Conservation (phyloP, 495 filamentous ascomycete genomes). For the Beverwykella pulmonaria region DNA sequence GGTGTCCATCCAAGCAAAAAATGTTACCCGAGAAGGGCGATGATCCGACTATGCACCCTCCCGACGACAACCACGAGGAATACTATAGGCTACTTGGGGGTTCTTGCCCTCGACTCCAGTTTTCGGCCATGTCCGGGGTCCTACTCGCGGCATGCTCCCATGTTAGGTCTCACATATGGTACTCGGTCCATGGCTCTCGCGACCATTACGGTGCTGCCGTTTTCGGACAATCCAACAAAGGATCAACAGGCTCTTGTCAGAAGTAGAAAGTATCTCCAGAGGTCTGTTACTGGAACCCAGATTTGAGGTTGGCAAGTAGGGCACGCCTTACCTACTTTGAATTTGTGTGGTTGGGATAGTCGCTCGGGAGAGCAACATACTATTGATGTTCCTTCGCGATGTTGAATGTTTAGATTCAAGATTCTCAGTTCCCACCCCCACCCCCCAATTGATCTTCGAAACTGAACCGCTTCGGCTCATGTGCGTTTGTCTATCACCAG, state of each 20-base stretch:
- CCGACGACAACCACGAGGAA: not conserved
- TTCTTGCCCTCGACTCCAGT: not conserved
- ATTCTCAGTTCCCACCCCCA: not conserved
- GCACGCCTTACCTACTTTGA: not conserved
- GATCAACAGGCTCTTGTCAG: not conserved
- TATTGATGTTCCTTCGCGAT: not conserved
- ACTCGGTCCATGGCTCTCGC: not conserved
- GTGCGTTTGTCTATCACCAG: not conserved
- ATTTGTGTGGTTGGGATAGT: too few species aligned
- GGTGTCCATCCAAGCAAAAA: not conserved
- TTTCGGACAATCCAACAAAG: constrained; percentile 2
- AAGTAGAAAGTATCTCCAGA: constrained; percentile 2
- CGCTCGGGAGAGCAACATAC: not conserved
- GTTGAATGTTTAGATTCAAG: not conserved
- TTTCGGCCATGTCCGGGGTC: not conserved
- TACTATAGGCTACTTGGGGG: not conserved
- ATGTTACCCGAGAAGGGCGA: too few species aligned
- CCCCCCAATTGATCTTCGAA: not conserved
- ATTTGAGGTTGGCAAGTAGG: not conserved
- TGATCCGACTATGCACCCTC: not conserved
- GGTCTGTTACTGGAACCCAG: not conserved
- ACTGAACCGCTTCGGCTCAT: not conserved
- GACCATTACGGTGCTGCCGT: not conserved
- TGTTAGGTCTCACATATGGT: not conserved
- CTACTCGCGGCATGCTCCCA: not conserved